phyloP scores from a whole-genome alignment of 441 rosid genomes.

The Euphorbia celastroides region DNA sequence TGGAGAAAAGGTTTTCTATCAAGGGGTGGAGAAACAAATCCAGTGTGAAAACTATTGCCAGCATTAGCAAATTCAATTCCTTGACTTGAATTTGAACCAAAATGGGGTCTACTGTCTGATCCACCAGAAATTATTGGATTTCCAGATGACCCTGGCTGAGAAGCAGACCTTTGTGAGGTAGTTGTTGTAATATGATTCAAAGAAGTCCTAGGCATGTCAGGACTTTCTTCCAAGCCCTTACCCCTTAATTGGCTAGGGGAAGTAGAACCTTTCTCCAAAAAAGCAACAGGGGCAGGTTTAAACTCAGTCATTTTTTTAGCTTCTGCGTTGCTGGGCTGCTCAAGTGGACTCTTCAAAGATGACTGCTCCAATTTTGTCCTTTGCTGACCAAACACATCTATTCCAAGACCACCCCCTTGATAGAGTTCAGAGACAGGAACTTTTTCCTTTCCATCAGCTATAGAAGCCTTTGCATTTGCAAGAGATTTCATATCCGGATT shows the following conservation, averaged over 20 bases:
- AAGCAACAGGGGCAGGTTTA: conserved; percentile 28
- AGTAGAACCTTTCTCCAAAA: conserved; percentile 29
- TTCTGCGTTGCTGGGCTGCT: conserved; percentile 24
- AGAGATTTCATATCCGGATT: conserved; percentile 27
- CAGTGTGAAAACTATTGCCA: conserved; percentile 25
- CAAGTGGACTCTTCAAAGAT: conserved; percentile 26
- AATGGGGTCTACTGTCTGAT: conserved; percentile 28
- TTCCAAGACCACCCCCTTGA: conserved; percentile 33
- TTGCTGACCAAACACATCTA: conserved; percentile 26
- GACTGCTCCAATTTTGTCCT: conserved; percentile 37
- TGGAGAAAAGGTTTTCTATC: conserved; percentile 36
- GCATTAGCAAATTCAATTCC: conserved; percentile 28
- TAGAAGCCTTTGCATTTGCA: conserved; percentile 26
- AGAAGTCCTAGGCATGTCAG: conserved; percentile 31
- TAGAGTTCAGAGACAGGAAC: conserved; percentile 22
- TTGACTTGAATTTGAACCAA: conserved; percentile 28
- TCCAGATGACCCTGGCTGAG: conserved; percentile 46
- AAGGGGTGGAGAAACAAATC: conserved; percentile 30
- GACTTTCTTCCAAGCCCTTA: conserved; percentile 25
- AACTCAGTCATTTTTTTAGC: conserved; percentile 32
- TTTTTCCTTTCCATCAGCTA: conserved; percentile 32
- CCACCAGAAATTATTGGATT: conserved; percentile 20
- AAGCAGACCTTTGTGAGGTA: conserved; percentile 28
- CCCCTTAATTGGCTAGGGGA: conserved; percentile 25
- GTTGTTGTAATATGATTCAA: conserved; percentile 27